Conservation (phyloP, 1,284 basidiomycete genomes). For the Austroboletus sp. region DNA sequence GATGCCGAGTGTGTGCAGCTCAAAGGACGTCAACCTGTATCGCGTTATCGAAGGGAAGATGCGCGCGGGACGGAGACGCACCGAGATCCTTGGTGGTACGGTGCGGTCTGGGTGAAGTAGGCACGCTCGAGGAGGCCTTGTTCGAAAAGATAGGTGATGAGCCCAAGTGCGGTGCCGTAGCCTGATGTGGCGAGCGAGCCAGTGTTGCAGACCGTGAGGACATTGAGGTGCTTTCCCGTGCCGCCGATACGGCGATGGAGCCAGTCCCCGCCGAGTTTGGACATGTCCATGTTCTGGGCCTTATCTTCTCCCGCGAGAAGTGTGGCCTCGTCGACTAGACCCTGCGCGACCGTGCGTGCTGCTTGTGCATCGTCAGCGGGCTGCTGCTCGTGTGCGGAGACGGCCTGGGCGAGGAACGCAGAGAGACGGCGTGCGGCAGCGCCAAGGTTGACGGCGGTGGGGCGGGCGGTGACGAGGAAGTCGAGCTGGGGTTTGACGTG, state of each 20-base stretch:
- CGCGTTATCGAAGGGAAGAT: background rate
- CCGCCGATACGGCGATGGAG: constrained; percentile 45
- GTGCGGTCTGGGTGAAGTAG: constrained; percentile 86
- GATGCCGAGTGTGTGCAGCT: constrained; percentile 74
- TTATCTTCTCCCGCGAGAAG: constrained; percentile 78
- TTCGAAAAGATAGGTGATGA: constrained; percentile 84
- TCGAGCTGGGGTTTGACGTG: constrained; percentile 57
- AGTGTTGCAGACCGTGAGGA: constrained; percentile 93
- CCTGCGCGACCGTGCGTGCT: constrained; percentile 42
- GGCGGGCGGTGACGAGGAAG: constrained; percentile 78
- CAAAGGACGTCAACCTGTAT: constrained; percentile 73
- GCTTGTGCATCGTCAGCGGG: constrained; percentile 35
- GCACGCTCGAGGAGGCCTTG: constrained; percentile 69
- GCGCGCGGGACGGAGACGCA: constrained; percentile 21
- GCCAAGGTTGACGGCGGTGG: constrained; percentile 88
- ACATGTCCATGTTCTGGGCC: constrained; percentile 76
- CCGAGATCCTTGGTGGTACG: constrained; percentile 88
- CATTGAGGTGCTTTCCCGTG: constrained; percentile 53
- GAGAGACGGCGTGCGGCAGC: constrained; percentile 71
- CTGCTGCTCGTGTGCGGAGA: constrained; percentile 15
- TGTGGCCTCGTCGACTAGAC: constrained; percentile 57
- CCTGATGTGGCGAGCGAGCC: constrained; percentile 89
- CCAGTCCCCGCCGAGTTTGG: constrained; percentile 80
- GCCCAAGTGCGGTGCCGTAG: constrained; percentile 88
- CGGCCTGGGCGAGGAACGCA: constrained; percentile 34